Conservation (phyloP, 192 early-diverging fungal species). For the Gonapodya sp. region DNA sequence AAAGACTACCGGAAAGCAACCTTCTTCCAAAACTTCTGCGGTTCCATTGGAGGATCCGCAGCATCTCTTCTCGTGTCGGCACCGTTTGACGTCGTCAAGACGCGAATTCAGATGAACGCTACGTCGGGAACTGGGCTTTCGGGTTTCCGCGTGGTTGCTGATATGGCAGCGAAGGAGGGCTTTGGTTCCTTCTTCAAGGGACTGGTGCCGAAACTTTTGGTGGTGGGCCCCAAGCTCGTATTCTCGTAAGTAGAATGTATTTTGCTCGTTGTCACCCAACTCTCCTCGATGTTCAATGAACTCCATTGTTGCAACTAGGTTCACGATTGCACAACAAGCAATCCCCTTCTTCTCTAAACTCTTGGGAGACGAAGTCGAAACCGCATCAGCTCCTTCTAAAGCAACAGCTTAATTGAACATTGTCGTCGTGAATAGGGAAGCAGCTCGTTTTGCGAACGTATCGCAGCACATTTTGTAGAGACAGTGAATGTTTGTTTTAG, state of each 20-base stretch:
- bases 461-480: too few relatives aligned
- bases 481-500: too few relatives aligned
- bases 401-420: too few relatives aligned
- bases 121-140: constrained; percentile 47
- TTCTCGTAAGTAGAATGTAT: constrained; percentile 56
- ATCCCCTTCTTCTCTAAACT: constrained; percentile 65
- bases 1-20: constrained; percentile 91
- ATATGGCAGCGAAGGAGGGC: constrained; percentile 90
- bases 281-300: neutral
- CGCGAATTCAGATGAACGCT: constrained; percentile 90
- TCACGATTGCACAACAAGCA: constrained; percentile 74
- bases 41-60: constrained; percentile 91
- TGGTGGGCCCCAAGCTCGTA: constrained; percentile 90
- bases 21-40: constrained; percentile 95
- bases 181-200: constrained; percentile 94
- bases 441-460: too few relatives aligned
- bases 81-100: constrained; percentile 98
- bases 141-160: constrained; percentile 74
- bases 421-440: too few relatives aligned
- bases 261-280: neutral
- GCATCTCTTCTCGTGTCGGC: constrained; percentile 90
- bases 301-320: neutral
- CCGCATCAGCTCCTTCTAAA: too few relatives aligned
- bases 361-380: constrained; percentile 19
- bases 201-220: constrained; percentile 58